Conservation (phyloP, 1,284 basidiomycete species). For the Gomphus bonarii region DNA sequence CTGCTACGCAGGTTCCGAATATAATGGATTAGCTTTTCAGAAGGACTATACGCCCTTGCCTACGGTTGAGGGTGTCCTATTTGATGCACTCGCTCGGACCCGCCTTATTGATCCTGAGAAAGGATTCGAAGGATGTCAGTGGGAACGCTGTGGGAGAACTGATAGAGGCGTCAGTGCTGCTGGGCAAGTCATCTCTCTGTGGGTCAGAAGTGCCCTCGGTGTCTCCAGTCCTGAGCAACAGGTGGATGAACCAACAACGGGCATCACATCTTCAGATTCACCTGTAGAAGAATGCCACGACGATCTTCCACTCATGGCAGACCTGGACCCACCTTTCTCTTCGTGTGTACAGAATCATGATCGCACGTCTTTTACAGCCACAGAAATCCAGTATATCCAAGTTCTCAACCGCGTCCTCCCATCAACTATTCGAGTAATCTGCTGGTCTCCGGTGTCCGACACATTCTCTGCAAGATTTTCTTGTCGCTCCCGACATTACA, state of each 20-base stretch:
- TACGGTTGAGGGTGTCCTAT: slow-evolving; percentile 86
- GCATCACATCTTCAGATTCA: slow-evolving; percentile 1
- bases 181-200: slow-evolving; percentile 89
- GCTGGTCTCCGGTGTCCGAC: slow-evolving; percentile 85
- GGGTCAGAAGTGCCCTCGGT: slow-evolving; percentile 56
- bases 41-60: slow-evolving; percentile 58
- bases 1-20: slow-evolving; percentile 87
- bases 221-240: neutral
- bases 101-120: slow-evolving; percentile 63
- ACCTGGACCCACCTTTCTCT: slow-evolving; percentile 19
- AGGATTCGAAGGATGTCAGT: slow-evolving; percentile 81
- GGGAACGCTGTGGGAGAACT: slow-evolving; percentile 88
- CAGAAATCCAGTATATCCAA: slow-evolving; percentile 70
- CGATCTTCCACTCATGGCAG: slow-evolving; percentile 12
- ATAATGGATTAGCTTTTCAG: slow-evolving; percentile 85
- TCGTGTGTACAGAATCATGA: neutral
- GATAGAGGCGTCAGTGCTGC: slow-evolving; percentile 93
- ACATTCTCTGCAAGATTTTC: slow-evolving; percentile 85
- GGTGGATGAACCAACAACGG: neutral
- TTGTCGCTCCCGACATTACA: slow-evolving; percentile 88
- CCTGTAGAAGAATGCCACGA: slow-evolving; percentile 14
- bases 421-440: slow-evolving; percentile 81
- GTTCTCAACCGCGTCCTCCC: slow-evolving; percentile 90
- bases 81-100: slow-evolving; percentile 70
- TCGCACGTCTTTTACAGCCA: slow-evolving; percentile 8